Conservation (phyloP, 441 rosid genomes). For the Pelargonium citronellum region DNA sequence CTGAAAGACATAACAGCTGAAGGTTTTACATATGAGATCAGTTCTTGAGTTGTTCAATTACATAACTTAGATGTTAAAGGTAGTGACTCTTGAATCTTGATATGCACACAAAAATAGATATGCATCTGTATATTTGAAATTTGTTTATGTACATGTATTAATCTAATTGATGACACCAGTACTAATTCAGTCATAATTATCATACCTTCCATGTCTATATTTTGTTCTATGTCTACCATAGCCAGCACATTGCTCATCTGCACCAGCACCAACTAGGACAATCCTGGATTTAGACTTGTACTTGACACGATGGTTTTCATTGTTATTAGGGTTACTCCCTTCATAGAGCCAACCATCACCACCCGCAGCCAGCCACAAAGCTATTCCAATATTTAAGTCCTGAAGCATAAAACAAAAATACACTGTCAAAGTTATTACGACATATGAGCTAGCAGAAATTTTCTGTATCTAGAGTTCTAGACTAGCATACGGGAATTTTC, state of each 20-base stretch:
- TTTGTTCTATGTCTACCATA: constrained; percentile 89
- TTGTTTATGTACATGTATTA: too few relatives aligned
- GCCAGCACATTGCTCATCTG: constrained; percentile 98
- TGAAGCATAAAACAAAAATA: constrained; percentile 24
- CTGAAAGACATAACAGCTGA: too few relatives aligned
- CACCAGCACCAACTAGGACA: constrained; percentile 84
- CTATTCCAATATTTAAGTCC: constrained; percentile 91
- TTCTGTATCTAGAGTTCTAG: too few relatives aligned
- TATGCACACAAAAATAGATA: background rate
- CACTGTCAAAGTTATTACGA: background rate
- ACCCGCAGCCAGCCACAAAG: constrained; percentile 83
- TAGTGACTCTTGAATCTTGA: background rate
- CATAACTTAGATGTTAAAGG: background rate
- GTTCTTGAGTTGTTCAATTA: too few relatives aligned
- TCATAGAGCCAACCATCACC: constrained; percentile 70
- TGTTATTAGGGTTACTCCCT: constrained; percentile 23
- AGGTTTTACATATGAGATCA: too few relatives aligned
- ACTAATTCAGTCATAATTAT: too few relatives aligned
- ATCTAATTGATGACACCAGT: too few relatives aligned
- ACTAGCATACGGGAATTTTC: too few relatives aligned
- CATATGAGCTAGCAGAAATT: too few relatives aligned
- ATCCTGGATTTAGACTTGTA: constrained; percentile 65
- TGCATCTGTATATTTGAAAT: too few relatives aligned
- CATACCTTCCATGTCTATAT: constrained; percentile 66
- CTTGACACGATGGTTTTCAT: constrained; percentile 28